Conservation (phyloP, 441 rosid genomes). For the Euphorbia celastroides region DNA sequence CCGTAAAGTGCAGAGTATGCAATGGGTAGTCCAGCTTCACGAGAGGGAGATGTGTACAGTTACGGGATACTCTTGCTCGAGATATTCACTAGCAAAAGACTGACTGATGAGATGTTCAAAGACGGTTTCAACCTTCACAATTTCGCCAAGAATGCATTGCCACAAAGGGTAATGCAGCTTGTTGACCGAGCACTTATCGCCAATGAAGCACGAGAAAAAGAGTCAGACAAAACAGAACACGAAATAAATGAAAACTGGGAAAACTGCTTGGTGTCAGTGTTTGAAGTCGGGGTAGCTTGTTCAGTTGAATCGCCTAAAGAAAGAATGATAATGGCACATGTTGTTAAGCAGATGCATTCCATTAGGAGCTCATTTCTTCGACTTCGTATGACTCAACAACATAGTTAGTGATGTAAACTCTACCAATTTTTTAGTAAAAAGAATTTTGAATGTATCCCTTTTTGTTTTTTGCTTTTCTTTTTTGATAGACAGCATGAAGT, state of each 20-base stretch:
- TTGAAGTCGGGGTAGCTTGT: neutral
- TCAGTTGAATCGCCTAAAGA: neutral
- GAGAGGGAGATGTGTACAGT: neutral
- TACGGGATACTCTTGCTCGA: conserved; percentile 5
- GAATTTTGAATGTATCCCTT: too few species aligned
- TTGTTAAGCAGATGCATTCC: neutral
- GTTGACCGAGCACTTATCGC: neutral
- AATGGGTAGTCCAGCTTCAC: neutral
- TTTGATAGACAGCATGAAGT: too few species aligned
- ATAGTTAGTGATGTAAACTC: too few species aligned
- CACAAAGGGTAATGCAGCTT: neutral
- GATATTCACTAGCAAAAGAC: conserved; percentile 6
- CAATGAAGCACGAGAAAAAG: neutral
- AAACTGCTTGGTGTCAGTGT: neutral
- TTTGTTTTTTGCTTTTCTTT: too few species aligned
- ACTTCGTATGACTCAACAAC: too few species aligned
- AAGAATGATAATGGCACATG: neutral
- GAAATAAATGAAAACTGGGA: too few species aligned
- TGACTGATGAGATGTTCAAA: conserved; percentile 1
- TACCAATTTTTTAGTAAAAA: too few species aligned
- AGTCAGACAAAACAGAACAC: neutral
- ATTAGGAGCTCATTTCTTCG: neutral
- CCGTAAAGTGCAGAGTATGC: conserved; percentile 5
- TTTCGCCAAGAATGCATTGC: too few species aligned
- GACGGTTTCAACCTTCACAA: neutral